A percentile compares a stretch with the other conserved stretches of the same genome.
phyloP scores from a whole-genome alignment of 1,284 basidiomycete species.

The Rhizoctonia solani region DNA sequence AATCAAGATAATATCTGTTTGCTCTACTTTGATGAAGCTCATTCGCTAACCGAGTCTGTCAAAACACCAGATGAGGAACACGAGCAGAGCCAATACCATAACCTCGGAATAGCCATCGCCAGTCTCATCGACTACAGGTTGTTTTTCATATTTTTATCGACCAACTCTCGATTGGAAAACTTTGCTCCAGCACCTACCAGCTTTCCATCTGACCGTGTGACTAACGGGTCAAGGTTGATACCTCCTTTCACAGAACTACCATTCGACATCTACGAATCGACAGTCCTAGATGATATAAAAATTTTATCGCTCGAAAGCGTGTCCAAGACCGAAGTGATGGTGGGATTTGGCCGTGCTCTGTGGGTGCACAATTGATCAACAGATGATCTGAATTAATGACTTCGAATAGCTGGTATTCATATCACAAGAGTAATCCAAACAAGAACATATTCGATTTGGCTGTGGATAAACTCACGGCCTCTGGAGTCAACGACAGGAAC shows the following conservation, averaged over 20 bases:
- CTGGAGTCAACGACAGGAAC: background rate
- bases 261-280: background rate
- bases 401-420: background rate
- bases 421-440: background rate
- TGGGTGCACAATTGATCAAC: background rate
- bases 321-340: background rate
- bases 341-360: background rate
- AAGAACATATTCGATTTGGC: background rate
- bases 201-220: background rate
- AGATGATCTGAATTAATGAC: background rate
- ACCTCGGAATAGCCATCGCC: background rate
- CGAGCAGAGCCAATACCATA: background rate
- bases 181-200: background rate
- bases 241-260: conserved; percentile 8
- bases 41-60: background rate
- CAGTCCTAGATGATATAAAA: background rate
- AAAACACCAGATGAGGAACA: background rate
- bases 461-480: background rate
- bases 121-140: background rate
- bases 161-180: background rate
- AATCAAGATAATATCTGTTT: background rate
- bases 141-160: conserved; percentile 21
- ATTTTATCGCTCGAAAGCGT: background rate
- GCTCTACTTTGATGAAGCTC: conserved; percentile 3
- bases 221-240: background rate